Evolutionary conservation across 306 rosid genomes (phyloP).

Genomic region (Gynostemma pentaphyllum): DNA sequence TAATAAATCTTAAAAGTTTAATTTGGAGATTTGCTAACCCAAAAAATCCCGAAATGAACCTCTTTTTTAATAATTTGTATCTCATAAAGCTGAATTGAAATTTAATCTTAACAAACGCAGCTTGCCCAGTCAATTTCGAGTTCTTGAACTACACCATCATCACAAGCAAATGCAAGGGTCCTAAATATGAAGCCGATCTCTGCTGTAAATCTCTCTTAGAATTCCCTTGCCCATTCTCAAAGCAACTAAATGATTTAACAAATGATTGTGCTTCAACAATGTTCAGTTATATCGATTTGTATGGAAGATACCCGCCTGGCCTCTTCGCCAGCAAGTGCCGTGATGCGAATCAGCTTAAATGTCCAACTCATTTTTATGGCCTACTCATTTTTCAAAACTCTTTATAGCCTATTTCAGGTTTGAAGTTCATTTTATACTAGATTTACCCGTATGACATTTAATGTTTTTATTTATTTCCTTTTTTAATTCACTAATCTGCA

Average conservation of each 20-base stretch:
- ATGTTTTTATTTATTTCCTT: no score
- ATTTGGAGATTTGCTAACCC: no score
- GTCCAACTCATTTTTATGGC: no score
- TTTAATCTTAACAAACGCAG: slow-evolving; percentile 33
- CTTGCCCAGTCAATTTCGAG: slow-evolving; percentile 83
- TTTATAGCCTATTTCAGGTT: no score
- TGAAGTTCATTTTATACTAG: no score
- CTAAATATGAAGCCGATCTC: slow-evolving; percentile 33
- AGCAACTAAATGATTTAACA: slow-evolving; percentile 47
- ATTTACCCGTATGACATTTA: no score
- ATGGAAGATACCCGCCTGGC: slow-evolving; percentile 90
- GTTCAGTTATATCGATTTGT: slow-evolving; percentile 82
- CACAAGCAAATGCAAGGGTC: slow-evolving; percentile 91
- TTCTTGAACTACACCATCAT: slow-evolving; percentile 64
- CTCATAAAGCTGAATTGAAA: neutral
- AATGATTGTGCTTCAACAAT: slow-evolving; percentile 73
- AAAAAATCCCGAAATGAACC: no score
- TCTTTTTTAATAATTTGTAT: neutral
- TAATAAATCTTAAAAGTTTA: no score
- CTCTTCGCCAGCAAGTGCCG: slow-evolving; percentile 60
- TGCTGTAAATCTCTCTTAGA: slow-evolving; percentile 60
- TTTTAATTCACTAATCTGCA: no score
- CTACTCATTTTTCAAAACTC: no score
- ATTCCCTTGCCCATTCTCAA: slow-evolving; percentile 65
- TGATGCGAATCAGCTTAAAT: neutral